Evolutionary conservation across 1,139 yeast genomes (phyloP), one percentile per base, ranked within the genome.

Genomic region (Yamadazyma siamensis): DNA sequence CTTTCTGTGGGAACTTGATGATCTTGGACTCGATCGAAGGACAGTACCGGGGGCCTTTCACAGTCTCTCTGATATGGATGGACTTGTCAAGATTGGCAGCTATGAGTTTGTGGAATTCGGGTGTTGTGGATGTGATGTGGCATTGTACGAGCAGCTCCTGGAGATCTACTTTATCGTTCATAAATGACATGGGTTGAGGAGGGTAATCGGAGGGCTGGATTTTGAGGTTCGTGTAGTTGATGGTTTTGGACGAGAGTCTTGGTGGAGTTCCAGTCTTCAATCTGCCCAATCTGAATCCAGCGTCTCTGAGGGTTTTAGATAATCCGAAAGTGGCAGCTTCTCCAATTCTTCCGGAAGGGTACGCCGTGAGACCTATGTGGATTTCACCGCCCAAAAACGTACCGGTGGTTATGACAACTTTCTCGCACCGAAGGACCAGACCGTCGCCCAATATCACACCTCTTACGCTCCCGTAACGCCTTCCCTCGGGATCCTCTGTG

Each of bases 221-320:
- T 15, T 64, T 61, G 33, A 91, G 57, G 12, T 66, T 59, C 0
- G 64, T 47, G 46, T 79, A 89, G 49, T 89, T 67, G 15, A 94
- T 89, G 1, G 91, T 73, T 34, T 71, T 71, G 1, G 79, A 69
- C 15, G 83, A 81, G 15, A 94, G 60, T 35, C 99, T 67, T 2
- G 97, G 95, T 0, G 99, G 99, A 0, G 99, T 94, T 0, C 99
- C 99, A 0, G 99, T 94, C 51, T 94, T 94, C 40, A 94, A 65
- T 34, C 99, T 68, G 0, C 98, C 98, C 37, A 94, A 60, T 36
- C 77, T 66, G 54, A 94, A 91, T 0, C 95, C 95, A 0, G 85
- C 82, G 3, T 75, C 75, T 15, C 65, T 61, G 25, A 94, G 69
- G 0, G 98, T 88, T 25, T 78, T 65, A 16, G 95, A 81, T 19